Base-by-base conservation (phyloP, 169 alveolate species). In the Hepatocystis sp. region DNA sequence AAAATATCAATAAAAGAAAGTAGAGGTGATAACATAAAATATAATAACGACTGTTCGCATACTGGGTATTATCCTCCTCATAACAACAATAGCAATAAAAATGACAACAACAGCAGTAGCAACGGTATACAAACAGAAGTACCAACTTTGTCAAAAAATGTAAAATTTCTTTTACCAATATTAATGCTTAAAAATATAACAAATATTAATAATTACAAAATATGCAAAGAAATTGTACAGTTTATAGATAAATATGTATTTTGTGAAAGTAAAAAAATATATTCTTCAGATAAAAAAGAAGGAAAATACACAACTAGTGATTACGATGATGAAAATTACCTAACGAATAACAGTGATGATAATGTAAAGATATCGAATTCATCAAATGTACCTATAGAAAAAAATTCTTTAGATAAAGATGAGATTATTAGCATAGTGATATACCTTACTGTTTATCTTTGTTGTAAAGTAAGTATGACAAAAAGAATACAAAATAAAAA, bases 401-500 rank as follows among this genome's bases (percentile, higher is more conserved):
- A 25, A 23, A 47, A 44, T 2, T 1, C 8, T 8, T 49, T 55
- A 0, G 27, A 21, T 27, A 56, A 49, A 7, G 86, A 71, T 47
- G 86, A 71, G 56, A 55, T 71, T 27, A 10, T 56, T 5, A 71
- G 71, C 32, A 28, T 71, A 7, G 36, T 71, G n/a, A 39, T 71
- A n/a, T 71, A 71, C 13, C 21, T 49, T 25, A 34, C 67, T 11
- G 56, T 71, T 0, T 71, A 71, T 36, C 28, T 71, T 1, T 71
- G 68, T 49, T 71, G 86, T 49, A 71, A 71, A 56, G 42, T 58
- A 47, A 42, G 47, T 36, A 71, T 56, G n/a, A 40, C 42, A 4
- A 71, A 56, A 55, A 71, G 86, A 56, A 23, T 71, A 42, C 25
- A 53, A 28, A 71, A 71, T 28, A 56, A 56, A 40, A 56, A 39